A percentile compares a stretch with the other conserved stretches of the same genome.
phyloP scores from a whole-genome alignment of 805 yeast species.

The Saturnispora sekii region DNA sequence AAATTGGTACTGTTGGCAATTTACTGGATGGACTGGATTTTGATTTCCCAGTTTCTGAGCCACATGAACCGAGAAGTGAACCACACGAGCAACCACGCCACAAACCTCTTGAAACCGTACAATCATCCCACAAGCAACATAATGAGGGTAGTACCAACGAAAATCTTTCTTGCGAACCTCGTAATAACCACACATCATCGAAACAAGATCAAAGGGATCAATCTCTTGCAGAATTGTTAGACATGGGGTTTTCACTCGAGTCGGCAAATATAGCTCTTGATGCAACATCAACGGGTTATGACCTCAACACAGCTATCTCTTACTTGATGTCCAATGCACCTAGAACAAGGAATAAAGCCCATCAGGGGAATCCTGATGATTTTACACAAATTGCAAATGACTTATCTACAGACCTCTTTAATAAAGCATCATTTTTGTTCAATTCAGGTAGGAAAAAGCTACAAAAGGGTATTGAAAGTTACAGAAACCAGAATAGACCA shows the following conservation, averaged over 20 bases:
- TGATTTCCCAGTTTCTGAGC: neutral
- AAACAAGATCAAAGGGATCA: conserved; percentile 28
- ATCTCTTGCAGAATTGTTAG: conserved; percentile 58
- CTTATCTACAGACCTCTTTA: conserved; percentile 44
- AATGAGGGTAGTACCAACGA: no score
- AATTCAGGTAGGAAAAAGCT: conserved; percentile 52
- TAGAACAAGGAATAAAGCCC: neutral
- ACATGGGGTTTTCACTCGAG: conserved; percentile 67
- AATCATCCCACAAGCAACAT: neutral
- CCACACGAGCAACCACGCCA: neutral
- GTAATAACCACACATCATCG: neutral
- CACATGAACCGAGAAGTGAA: neutral
- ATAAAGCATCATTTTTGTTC: conserved; percentile 50
- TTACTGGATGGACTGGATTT: conserved; percentile 9
- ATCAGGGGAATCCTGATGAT: conserved; percentile 20
- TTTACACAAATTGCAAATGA: conserved; percentile 37
- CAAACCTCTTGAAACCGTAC: neutral
- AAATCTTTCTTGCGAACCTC: no score
- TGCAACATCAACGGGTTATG: conserved; percentile 39
- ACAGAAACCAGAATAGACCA: conserved; percentile 29
- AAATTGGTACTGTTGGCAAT: neutral
- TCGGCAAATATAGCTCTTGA: conserved; percentile 52
- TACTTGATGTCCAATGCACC: conserved; percentile 53
- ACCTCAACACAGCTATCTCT: conserved; percentile 58
- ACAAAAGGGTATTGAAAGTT: conserved; percentile 51